Evolutionary conservation across 2,329 filamentous ascomycete genomes (phyloP).

Genomic region (Hymenoscyphus fraxineus): DNA sequence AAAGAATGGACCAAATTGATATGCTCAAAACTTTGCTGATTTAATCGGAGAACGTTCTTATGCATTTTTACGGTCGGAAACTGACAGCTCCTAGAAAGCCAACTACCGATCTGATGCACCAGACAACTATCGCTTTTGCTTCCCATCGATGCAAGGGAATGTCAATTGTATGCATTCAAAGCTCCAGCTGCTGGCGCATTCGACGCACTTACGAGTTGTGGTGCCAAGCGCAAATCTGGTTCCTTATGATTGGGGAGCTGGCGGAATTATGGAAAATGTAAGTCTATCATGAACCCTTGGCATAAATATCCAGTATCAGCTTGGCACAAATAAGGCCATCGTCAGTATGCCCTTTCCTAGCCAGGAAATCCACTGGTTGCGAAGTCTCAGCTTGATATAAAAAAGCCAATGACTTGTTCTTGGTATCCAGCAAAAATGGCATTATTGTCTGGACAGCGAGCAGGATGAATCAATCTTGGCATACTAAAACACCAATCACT

Average conservation of each 20-base stretch:
- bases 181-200: conserved; percentile 81
- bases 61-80: not conserved
- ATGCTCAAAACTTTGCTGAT: no score
- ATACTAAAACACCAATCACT: not conserved
- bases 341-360: not conserved
- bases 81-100: conserved; percentile 41
- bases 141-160: conserved; percentile 69
- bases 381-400: not conserved
- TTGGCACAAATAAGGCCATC: not conserved
- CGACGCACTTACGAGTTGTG: conserved; percentile 69
- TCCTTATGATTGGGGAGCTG: conserved; percentile 70
- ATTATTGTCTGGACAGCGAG: not conserved
- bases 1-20: no score
- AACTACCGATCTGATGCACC: conserved; percentile 49
- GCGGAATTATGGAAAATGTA: conserved; percentile 82
- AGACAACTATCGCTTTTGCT: conserved; percentile 65
- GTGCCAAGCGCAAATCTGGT: conserved; percentile 85
- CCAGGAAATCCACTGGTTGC: no score
- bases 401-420: not conserved
- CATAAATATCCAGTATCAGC: not conserved
- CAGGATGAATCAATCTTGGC: not conserved
- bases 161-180: conserved; percentile 88
- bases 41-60: no score
- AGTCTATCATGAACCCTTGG: conserved; percentile 24
- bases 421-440: conserved; percentile 10